Conservation (phyloP, 2,329 filamentous ascomycete genomes). For the Lomentospora prolificans region DNA sequence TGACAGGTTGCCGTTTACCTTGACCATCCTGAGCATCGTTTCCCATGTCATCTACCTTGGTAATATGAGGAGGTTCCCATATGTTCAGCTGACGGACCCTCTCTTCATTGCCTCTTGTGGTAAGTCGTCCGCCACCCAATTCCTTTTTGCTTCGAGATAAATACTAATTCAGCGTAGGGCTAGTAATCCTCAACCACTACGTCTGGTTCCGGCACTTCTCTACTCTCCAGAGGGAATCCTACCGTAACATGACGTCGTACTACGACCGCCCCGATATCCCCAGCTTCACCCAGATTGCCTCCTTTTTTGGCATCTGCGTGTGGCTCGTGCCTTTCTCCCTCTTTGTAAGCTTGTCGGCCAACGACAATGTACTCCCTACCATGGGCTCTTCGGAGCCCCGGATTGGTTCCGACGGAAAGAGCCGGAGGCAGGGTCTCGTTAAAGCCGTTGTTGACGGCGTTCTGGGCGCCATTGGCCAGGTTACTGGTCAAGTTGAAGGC, state of each 20-base stretch:
- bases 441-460: conserved; percentile 50
- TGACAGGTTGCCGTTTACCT: conserved; percentile 73
- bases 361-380: conserved; percentile 87
- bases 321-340: conserved; percentile 94
- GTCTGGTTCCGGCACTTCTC: conserved; percentile 95
- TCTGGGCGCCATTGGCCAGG: conserved; percentile 2
- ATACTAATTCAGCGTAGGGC: conserved; percentile 33
- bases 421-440: conserved; percentile 52
- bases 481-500: not conserved
- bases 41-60: conserved; percentile 81
- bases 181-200: conserved; percentile 87
- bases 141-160: not conserved
- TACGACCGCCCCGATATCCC: conserved; percentile 59
- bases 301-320: conserved; percentile 91
- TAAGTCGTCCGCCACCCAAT: conserved; percentile 29
- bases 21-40: conserved; percentile 64
- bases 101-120: conserved; percentile 76
- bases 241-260: conserved; percentile 47
- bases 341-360: conserved; percentile 87
- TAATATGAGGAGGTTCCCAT: conserved; percentile 65
- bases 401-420: conserved; percentile 34
- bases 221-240: conserved; percentile 44
- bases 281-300: conserved; percentile 86
- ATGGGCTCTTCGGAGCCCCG: conserved; percentile 66
- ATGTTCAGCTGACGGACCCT: conserved; percentile 80